These are phyloP conservation scores for Citrus cavaleriei DNA, from an alignment of 345 rosid genomes.

Conservation along the genomic window DNA sequence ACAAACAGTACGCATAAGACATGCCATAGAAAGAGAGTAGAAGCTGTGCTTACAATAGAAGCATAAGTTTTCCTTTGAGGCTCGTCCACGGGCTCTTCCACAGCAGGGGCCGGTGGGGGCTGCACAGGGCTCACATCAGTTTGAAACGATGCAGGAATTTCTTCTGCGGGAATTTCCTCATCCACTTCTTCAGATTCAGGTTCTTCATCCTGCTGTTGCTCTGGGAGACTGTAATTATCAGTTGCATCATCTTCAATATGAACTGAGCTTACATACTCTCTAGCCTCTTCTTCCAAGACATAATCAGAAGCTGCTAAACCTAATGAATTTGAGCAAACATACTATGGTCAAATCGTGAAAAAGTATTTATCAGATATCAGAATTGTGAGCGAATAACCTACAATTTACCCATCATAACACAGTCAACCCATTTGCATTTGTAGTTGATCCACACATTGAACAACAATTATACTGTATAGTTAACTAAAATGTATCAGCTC, in stretches of 20 bases:
- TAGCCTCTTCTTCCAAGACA: slow-evolving; percentile 75
- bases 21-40: background rate
- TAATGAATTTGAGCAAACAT: slow-evolving; percentile 9
- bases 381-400: background rate
- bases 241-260: slow-evolving; percentile 72
- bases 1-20: background rate
- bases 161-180: slow-evolving; percentile 65
- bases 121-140: slow-evolving; percentile 41
- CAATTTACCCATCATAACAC: background rate
- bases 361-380: background rate
- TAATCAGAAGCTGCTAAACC: slow-evolving; percentile 58
- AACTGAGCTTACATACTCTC: slow-evolving; percentile 58
- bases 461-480: background rate
- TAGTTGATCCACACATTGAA: background rate
- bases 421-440: background rate
- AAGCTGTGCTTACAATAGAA: slow-evolving; percentile 61
- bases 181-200: slow-evolving; percentile 50
- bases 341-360: background rate
- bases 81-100: slow-evolving; percentile 68
- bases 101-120: slow-evolving; percentile 36
- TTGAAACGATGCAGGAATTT: slow-evolving; percentile 32
- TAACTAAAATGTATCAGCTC: background rate
- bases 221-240: slow-evolving; percentile 62
- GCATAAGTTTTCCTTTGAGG: slow-evolving; percentile 76
- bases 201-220: slow-evolving; percentile 59